Percentiles rank a stretch among this genome's conserved stretches.
These are phyloP conservation scores for Eudorina sp. DNA, from an alignment of 139 green algal species.

Conservation along the genomic window DNA sequence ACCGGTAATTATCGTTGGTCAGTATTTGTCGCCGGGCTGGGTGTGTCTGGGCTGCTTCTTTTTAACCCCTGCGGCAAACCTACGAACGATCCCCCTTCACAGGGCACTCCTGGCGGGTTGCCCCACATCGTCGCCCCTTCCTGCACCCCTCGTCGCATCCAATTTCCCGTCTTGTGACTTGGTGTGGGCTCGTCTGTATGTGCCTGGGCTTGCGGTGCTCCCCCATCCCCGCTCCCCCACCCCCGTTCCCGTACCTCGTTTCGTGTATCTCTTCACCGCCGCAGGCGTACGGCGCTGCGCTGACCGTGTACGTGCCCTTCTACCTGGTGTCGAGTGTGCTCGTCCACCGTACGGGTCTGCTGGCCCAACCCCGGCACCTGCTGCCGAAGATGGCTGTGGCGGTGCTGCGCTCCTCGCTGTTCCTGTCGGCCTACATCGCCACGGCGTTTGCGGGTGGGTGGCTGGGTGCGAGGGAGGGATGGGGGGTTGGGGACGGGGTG, in stretches of 20 bases:
- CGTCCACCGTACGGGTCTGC: slow-evolving; percentile 86
- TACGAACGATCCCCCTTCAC: no score
- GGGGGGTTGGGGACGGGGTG: neutral
- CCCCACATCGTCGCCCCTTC: no score
- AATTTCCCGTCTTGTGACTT: no score
- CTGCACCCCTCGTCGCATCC: no score
- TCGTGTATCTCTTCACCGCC: no score
- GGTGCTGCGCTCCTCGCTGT: slow-evolving; percentile 82
- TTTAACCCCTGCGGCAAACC: no score
- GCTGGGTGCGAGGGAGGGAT: neutral
- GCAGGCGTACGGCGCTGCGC: slow-evolving; percentile 73
- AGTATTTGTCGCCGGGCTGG: no score
- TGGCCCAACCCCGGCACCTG: slow-evolving; percentile 64
- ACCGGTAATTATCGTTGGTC: no score
- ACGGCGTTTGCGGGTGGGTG: slow-evolving; percentile 79
- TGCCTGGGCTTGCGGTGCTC: neutral
- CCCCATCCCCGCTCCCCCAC: slow-evolving; percentile 7
- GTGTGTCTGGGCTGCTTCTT: no score
- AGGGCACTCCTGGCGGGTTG: no score
- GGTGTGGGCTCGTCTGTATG: neutral
- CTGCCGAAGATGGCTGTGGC: slow-evolving; percentile 76
- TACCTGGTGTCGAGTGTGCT: slow-evolving; percentile 80
- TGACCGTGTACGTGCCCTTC: slow-evolving; percentile 88
- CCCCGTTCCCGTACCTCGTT: no score
- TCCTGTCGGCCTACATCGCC: slow-evolving; percentile 89